phyloP scores from a whole-genome alignment of 1,284 basidiomycete genomes.

The Singerocomus rubriflavus region DNA sequence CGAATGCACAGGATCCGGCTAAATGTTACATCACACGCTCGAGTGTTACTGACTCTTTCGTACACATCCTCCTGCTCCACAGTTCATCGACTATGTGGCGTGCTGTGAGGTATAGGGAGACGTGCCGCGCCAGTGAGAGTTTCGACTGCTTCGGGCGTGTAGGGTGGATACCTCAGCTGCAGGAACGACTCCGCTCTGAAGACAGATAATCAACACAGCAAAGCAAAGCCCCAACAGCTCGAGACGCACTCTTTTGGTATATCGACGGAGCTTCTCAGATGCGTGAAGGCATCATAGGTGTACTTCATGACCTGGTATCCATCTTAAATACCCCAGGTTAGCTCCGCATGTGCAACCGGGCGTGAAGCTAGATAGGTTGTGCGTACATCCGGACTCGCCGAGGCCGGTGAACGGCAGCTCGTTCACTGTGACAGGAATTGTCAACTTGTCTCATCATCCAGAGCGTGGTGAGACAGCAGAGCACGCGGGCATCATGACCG shows the following conservation, averaged over 20 bases:
- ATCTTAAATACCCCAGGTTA: slow-evolving; percentile 27
- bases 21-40: neutral
- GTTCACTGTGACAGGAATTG: slow-evolving; percentile 4
- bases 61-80: neutral
- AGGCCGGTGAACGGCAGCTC: slow-evolving; percentile 33
- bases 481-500: slow-evolving; percentile 3
- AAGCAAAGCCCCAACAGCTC: neutral
- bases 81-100: slow-evolving; percentile 1
- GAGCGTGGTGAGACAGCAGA: neutral
- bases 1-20: neutral
- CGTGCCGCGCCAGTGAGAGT: slow-evolving; percentile 6
- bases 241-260: slow-evolving; percentile 37
- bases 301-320: slow-evolving; percentile 44
- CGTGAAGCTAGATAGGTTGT: slow-evolving; percentile 22
- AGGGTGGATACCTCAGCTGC: slow-evolving; percentile 23
- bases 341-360: neutral
- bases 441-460: neutral
- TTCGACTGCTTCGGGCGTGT: slow-evolving; percentile 17
- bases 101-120: slow-evolving; percentile 18
- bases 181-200: slow-evolving; percentile 24
- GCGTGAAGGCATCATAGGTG: slow-evolving; percentile 47
- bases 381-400: slow-evolving; percentile 46
- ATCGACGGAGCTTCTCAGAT: slow-evolving; percentile 43
- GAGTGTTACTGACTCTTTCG: neutral
- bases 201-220: neutral